phyloP scores from a whole-genome alignment of 306 rosid genomes.

The Lupinus albus region DNA sequence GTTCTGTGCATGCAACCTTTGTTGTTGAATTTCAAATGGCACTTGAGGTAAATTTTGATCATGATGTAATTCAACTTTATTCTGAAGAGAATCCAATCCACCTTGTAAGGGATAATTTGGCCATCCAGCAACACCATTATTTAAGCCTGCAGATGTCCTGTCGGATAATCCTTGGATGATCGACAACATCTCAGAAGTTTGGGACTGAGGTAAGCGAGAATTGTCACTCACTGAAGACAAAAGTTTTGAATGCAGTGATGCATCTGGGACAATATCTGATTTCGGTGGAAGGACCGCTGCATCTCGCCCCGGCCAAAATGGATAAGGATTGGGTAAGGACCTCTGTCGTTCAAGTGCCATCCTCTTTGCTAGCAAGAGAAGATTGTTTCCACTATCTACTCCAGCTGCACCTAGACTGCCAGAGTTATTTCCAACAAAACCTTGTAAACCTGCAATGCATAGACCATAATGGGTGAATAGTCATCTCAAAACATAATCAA shows the following conservation, averaged over 20 bases:
- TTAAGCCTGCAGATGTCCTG: constrained; percentile 59
- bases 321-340: constrained; percentile 69
- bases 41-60: constrained; percentile 69
- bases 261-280: constrained; percentile 63
- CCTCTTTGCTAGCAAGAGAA: constrained; percentile 70
- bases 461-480: constrained; percentile 10
- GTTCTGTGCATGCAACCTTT: constrained; percentile 68
- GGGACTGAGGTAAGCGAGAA: constrained; percentile 62
- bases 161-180: constrained; percentile 79
- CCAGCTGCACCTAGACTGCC: constrained; percentile 56
- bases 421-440: constrained; percentile 65
- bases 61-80: constrained; percentile 64
- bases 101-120: constrained; percentile 67
- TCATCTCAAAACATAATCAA: not conserved
- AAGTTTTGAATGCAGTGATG: constrained; percentile 59
- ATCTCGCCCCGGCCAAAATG: constrained; percentile 77
- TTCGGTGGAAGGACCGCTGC: constrained; percentile 57
- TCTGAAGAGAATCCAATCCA: constrained; percentile 66
- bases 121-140: constrained; percentile 70
- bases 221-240: constrained; percentile 64
- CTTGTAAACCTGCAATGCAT: constrained; percentile 62
- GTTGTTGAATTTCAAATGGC: constrained; percentile 81
- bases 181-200: constrained; percentile 71
- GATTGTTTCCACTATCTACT: constrained; percentile 62
- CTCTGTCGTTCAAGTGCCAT: constrained; percentile 81